Evolutionary conservation across 768 basidiomycete genomes (phyloP), one percentile per base, ranked within the genome.

Genomic region (Paxillus involutus): DNA sequence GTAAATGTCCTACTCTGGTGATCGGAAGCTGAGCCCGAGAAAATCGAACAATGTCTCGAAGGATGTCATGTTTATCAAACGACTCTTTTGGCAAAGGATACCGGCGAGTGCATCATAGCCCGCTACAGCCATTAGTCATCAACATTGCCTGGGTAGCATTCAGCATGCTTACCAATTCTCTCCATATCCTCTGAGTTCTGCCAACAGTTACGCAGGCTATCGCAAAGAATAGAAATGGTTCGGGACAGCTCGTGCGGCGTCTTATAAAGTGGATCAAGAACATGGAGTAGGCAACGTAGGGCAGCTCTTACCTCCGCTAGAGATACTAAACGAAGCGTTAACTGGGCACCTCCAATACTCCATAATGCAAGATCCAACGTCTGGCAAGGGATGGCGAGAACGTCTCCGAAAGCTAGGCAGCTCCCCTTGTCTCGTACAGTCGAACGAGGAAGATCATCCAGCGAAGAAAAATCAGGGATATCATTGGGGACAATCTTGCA

Each of bases 101-200:
- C 82, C 83, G 0, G 85, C 84, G 4, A 98, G 77, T 36, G 93
- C 85, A 49, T 96, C 94, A 61, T 95, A 98, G 10, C 93, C 94
- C 50, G 86, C 92, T 94, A 53, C 14, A 24, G 17, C 24, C 21
- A n/a, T 57, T 9, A 64, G 44, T 29, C 47, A 49, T 32, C 24
- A 51, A 47, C n/a, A 24, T 14, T 14, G 35, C 35, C 35, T 35
- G 12, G 35, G 5, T 6, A 35, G 6, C 36, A 6, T 45, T 32
- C 16, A n/a, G 14, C n/a, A 4, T 12, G 77, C 88, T 63, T 61
- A 94, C 93, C 84, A 50, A 94, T 72, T 33, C 87, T 78, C 65
- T 96, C 94, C 87, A 95, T 93, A 60, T 97, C 95, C 65, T 95
- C 94, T 35, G 91, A 94, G 63, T 92, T 93, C 62, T 91, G 83